Evolutionary conservation across 2,329 filamentous ascomycete genomes (phyloP).

Genomic region (Ophiosphaerella korrae): DNA sequence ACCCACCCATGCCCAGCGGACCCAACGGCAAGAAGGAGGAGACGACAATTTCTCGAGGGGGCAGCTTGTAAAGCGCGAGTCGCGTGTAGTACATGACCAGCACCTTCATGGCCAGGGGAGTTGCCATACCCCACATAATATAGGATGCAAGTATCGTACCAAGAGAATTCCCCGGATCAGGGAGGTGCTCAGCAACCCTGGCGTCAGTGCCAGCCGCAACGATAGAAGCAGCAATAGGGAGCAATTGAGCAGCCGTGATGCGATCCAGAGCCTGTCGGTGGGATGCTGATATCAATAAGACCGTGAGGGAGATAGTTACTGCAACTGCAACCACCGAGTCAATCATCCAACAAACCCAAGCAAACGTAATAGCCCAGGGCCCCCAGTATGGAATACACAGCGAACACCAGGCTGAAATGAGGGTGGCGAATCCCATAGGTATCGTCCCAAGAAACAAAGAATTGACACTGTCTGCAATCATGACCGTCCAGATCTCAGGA

Average conservation of each 20-base stretch:
- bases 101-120: conserved; percentile 65
- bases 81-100: conserved; percentile 73
- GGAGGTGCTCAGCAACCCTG: conserved; percentile 66
- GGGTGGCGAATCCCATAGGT: conserved; percentile 71
- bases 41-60: conserved; percentile 69
- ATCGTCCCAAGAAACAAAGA: conserved; percentile 71
- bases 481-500: conserved; percentile 66
- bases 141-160: conserved; percentile 69
- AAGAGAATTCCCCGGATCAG: conserved; percentile 60
- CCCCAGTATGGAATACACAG: conserved; percentile 67
- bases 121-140: conserved; percentile 70
- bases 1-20: conserved; percentile 70
- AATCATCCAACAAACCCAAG: conserved; percentile 58
- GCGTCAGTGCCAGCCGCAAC: conserved; percentile 69
- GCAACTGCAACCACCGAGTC: conserved; percentile 53
- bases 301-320: conserved; percentile 53
- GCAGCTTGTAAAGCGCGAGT: conserved; percentile 68
- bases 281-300: conserved; percentile 59
- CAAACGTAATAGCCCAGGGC: conserved; percentile 55
- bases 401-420: conserved; percentile 68
- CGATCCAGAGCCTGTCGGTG: conserved; percentile 36
- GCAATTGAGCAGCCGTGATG: conserved; percentile 68
- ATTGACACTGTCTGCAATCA: conserved; percentile 70
- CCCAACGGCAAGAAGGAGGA: conserved; percentile 71
- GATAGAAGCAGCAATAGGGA: conserved; percentile 70